phyloP scores from a whole-genome alignment of 176 grass and related monocot species.

The Oryza glumipatula region DNA sequence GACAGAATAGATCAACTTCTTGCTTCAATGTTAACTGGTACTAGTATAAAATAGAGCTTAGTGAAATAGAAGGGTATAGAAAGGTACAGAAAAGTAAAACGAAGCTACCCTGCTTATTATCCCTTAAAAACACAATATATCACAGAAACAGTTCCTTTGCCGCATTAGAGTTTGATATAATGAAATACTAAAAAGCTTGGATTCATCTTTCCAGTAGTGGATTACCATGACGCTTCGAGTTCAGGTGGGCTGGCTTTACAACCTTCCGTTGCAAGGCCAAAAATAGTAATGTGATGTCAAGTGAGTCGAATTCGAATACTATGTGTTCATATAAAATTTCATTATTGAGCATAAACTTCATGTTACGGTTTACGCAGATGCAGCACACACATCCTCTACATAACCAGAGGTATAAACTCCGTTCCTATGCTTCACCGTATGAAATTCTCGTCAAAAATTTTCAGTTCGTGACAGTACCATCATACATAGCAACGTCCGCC shows the following conservation, averaged over 20 bases:
- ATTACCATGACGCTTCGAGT: neutral
- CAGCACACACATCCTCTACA: neutral
- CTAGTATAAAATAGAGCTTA: neutral
- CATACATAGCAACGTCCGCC: neutral
- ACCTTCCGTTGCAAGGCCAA: neutral
- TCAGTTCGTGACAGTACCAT: neutral
- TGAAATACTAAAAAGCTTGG: neutral
- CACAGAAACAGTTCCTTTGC: neutral
- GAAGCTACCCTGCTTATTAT: neutral
- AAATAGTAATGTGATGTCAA: neutral
- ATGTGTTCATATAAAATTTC: neutral
- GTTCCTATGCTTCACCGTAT: neutral
- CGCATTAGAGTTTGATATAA: neutral
- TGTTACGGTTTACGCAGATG: neutral
- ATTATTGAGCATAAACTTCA: neutral
- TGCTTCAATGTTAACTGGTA: neutral
- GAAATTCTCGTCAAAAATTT: neutral
- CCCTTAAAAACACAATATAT: neutral
- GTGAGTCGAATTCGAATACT: neutral
- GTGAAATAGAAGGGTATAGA: neutral
- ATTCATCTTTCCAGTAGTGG: neutral
- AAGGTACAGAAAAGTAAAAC: neutral
- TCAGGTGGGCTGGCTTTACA: neutral
- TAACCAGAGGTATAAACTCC: neutral
- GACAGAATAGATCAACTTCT: neutral